These are phyloP conservation scores for Pulveroboletus ravenelii DNA, from an alignment of 768 basidiomycete species.

Conservation along the genomic window DNA sequence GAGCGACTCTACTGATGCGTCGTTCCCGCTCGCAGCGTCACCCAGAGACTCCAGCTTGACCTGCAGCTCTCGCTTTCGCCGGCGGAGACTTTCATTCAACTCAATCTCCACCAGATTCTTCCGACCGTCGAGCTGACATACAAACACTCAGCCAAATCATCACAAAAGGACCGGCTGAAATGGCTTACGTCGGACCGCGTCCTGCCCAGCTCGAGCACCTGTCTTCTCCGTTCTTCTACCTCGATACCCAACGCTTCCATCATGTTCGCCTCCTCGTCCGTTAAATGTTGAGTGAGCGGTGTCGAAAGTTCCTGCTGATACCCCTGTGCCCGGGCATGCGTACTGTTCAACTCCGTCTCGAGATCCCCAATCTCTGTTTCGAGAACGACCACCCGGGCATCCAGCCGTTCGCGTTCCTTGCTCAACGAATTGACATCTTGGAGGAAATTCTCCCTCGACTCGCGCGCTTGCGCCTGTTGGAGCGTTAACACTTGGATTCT, in stretches of 20 bases:
- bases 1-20: conserved; percentile 60
- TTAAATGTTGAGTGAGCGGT: conserved; percentile 72
- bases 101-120: conserved; percentile 90
- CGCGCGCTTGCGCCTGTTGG: conserved; percentile 66
- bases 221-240: conserved; percentile 69
- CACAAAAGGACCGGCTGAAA: neutral
- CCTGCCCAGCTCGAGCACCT: conserved; percentile 63
- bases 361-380: conserved; percentile 69
- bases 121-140: conserved; percentile 48
- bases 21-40: conserved; percentile 52
- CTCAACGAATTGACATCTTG: conserved; percentile 56
- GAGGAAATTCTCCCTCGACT: conserved; percentile 60
- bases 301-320: conserved; percentile 66
- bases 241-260: conserved; percentile 70
- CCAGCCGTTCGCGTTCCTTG: conserved; percentile 67
- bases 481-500: conserved; percentile 64
- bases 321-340: conserved; percentile 59
- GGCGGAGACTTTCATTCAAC: conserved; percentile 80
- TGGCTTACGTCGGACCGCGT: conserved; percentile 62
- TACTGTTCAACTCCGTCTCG: conserved; percentile 60
- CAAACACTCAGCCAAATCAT: neutral
- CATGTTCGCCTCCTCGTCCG: conserved; percentile 60
- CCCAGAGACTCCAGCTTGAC: conserved; percentile 72
- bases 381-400: conserved; percentile 54
- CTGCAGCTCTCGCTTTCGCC: conserved; percentile 75